Evolutionary conservation across 352 stramenopile genomes (phyloP).

Genomic region (Globisporangium camurandrum): DNA sequence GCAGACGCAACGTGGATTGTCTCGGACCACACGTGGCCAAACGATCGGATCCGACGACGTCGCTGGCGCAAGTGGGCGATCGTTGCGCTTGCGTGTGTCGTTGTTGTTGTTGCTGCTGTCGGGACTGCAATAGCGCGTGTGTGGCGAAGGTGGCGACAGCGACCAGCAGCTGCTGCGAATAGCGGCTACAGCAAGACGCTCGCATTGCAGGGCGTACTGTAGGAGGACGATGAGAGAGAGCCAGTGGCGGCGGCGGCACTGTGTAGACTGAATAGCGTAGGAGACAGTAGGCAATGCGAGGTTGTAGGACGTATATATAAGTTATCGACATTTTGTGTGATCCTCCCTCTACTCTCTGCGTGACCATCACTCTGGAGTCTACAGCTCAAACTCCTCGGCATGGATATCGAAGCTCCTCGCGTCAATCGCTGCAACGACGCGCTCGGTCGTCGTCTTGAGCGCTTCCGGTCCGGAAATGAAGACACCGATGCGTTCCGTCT

Average conservation of each 20-base stretch:
- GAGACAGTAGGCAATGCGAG: too few relatives aligned
- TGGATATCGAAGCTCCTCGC: conserved; percentile 18
- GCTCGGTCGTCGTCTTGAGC: conserved; percentile 18
- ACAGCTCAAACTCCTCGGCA: conserved; percentile 19
- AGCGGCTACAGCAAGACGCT: conserved; percentile 2
- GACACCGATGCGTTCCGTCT: conserved; percentile 15
- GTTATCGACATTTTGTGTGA: too few relatives aligned
- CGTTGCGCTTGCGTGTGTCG: background rate
- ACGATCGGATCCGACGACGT: conserved; percentile 21
- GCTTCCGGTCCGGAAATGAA: conserved; percentile 34
- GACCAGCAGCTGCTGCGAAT: background rate
- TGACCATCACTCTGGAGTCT: too few relatives aligned
- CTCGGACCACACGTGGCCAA: conserved; percentile 39
- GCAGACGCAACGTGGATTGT: conserved; percentile 28
- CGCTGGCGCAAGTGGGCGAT: conserved; percentile 1
- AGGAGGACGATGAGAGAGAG: background rate
- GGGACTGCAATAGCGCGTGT: too few relatives aligned
- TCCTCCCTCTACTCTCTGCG: too few relatives aligned
- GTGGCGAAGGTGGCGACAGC: background rate
- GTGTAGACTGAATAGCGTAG: too few relatives aligned
- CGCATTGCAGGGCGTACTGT: background rate
- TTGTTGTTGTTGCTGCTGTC: background rate
- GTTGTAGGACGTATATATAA: too few relatives aligned
- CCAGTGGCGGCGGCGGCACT: too few relatives aligned
- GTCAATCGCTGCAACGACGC: conserved; percentile 7